Evolutionary conservation across 2,329 filamentous ascomycete genomes (phyloP).

Genomic region (Thielaviopsis musarum): DNA sequence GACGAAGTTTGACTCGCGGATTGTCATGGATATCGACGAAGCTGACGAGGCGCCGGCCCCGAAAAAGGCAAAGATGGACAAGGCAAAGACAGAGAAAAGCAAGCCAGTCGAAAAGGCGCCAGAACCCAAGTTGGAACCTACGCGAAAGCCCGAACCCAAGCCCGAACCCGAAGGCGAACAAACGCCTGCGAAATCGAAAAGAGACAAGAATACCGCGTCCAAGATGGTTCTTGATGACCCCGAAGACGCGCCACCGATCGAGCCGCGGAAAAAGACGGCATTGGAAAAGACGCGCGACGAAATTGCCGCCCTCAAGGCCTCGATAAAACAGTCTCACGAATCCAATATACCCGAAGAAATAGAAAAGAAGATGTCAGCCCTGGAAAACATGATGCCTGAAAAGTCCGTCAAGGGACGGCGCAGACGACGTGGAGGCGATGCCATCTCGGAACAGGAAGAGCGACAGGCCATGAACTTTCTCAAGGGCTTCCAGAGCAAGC

Average conservation of each 20-base stretch:
- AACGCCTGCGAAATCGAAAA: not conserved
- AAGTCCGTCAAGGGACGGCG: conserved; percentile 53
- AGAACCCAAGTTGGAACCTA: not conserved
- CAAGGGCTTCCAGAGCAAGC: conserved; percentile 7
- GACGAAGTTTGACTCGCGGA: conserved; percentile 60
- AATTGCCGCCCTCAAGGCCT: conserved; percentile 64
- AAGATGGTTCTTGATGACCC: conserved; percentile 4
- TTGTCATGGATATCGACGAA: conserved; percentile 42
- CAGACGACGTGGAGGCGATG: conserved; percentile 39
- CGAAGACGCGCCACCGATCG: conserved; percentile 10
- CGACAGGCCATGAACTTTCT: conserved; percentile 16
- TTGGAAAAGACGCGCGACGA: conserved; percentile 62
- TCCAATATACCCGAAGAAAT: conserved; percentile 27
- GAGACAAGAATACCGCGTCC: not conserved
- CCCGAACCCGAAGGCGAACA: not conserved
- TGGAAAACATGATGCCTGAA: conserved; percentile 59
- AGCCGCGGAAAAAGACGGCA: conserved; percentile 20
- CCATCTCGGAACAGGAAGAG: conserved; percentile 24
- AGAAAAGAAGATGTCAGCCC: conserved; percentile 45
- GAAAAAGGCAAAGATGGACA: conserved; percentile 9
- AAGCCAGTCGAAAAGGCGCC: not conserved
- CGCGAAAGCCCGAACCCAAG: not conserved
- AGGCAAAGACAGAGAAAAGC: not conserved
- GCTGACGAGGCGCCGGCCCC: conserved; percentile 10
- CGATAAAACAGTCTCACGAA: conserved; percentile 48